Percentiles rank a stretch among this genome's conserved stretches.
phyloP scores from a whole-genome alignment of 331 rosid species.

The Saraca asoca region DNA sequence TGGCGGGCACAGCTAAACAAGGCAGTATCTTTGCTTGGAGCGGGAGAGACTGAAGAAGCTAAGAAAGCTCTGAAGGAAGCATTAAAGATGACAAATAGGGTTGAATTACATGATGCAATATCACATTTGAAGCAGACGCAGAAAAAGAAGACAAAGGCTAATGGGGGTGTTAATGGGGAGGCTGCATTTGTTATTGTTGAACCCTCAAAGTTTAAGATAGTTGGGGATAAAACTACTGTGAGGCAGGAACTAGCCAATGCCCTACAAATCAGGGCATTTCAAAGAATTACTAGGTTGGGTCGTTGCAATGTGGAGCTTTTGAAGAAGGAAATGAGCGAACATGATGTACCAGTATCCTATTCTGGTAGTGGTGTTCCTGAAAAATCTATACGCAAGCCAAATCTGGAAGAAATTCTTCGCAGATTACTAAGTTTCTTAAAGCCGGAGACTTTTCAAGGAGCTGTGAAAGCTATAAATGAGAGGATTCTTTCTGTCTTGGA shows the following conservation, averaged over 20 bases:
- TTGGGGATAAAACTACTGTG: conserved; percentile 50
- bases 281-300: conserved; percentile 52
- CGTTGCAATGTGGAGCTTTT: conserved; percentile 59
- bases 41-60: conserved; percentile 65
- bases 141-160: conserved; percentile 54
- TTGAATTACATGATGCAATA: conserved; percentile 62
- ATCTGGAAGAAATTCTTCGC: conserved; percentile 53
- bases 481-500: conserved; percentile 62
- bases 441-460: conserved; percentile 66
- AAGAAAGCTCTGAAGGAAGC: conserved; percentile 62
- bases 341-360: conserved; percentile 54
- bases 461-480: conserved; percentile 61
- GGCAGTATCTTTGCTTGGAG: conserved; percentile 60
- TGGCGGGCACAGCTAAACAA: conserved; percentile 66
- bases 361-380: conserved; percentile 55
- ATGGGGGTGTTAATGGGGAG: conserved; percentile 45
- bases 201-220: conserved; percentile 46
- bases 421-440: conserved; percentile 51
- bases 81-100: conserved; percentile 60
- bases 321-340: conserved; percentile 63
- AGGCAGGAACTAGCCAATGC: conserved; percentile 52
- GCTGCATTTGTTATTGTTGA: conserved; percentile 41
- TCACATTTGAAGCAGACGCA: conserved; percentile 63
- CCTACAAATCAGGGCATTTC: conserved; percentile 53
- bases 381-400: conserved; percentile 60